These are phyloP conservation scores for Myxozyma neotropica DNA, from an alignment of 805 yeast species.

Conservation along the genomic window DNA sequence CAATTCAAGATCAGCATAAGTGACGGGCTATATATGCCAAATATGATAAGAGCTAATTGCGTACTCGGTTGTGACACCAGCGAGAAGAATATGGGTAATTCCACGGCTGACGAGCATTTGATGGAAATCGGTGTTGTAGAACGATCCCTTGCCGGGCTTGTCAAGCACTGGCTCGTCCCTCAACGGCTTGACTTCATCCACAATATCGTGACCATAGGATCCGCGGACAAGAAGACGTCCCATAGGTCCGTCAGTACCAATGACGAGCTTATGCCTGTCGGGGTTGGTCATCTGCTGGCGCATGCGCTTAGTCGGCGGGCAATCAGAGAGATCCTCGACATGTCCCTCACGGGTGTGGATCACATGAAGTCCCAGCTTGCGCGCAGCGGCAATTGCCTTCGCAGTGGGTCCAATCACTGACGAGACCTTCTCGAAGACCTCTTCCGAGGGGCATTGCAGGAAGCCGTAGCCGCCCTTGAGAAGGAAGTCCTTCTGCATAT, in stretches of 20 bases:
- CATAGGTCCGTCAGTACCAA: conserved; percentile 43
- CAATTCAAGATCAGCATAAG: background rate
- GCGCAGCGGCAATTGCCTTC: conserved; percentile 37
- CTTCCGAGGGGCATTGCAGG: conserved; percentile 38
- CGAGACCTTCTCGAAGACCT: conserved; percentile 37
- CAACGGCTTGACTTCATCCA: conserved; percentile 41
- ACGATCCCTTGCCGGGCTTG: conserved; percentile 45
- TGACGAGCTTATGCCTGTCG: conserved; percentile 34
- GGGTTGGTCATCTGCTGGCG: conserved; percentile 38
- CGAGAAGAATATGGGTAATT: conserved; percentile 39
- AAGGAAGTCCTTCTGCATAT: conserved; percentile 44
- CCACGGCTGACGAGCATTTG: conserved; percentile 41
- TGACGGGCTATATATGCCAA: background rate
- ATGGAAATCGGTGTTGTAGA: conserved; percentile 42
- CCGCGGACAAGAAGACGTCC: conserved; percentile 42
- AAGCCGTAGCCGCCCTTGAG: conserved; percentile 41
- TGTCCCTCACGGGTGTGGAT: conserved; percentile 45
- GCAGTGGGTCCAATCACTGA: conserved; percentile 37
- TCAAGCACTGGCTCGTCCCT: conserved; percentile 40
- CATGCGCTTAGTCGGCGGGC: conserved; percentile 39
- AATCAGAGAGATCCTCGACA: conserved; percentile 39
- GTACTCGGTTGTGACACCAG: conserved; percentile 44
- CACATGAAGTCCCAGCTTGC: conserved; percentile 40
- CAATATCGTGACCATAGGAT: conserved; percentile 43
- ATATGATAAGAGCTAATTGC: background rate